phyloP scores from a whole-genome alignment of 148 eudicot species.

The Heliamphora exappendiculata region DNA sequence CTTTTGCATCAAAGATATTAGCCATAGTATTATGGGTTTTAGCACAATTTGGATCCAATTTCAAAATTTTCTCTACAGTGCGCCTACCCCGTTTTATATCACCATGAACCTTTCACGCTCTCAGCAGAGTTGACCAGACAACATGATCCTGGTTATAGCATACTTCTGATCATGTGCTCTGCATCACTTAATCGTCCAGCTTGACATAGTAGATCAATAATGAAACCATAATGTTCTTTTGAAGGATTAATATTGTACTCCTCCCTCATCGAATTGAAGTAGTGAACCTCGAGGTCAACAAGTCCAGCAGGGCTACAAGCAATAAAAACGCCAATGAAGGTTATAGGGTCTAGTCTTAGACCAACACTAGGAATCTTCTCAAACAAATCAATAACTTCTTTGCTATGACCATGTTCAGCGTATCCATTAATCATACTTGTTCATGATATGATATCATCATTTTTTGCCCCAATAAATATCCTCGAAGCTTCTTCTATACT shows the following conservation, averaged over 20 bases:
- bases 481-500: slow-evolving; percentile 57
- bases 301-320: slow-evolving; percentile 90
- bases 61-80: slow-evolving; percentile 56
- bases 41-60: slow-evolving; percentile 56
- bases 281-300: slow-evolving; percentile 54
- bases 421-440: slow-evolving; percentile 89
- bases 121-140: slow-evolving; percentile 74
- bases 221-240: slow-evolving; percentile 81
- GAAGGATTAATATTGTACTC: slow-evolving; percentile 49
- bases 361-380: slow-evolving; percentile 44
- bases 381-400: slow-evolving; percentile 61
- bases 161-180: slow-evolving; percentile 58
- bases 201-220: slow-evolving; percentile 77
- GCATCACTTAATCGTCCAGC: slow-evolving; percentile 73
- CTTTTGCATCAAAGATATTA: slow-evolving; percentile 55
- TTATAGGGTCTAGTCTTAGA: slow-evolving; percentile 70
- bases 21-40: slow-evolving; percentile 68
- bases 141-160: slow-evolving; percentile 70
- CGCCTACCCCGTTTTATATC: slow-evolving; percentile 55
- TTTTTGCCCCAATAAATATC: slow-evolving; percentile 24
- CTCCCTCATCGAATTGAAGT: slow-evolving; percentile 46
- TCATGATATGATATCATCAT: slow-evolving; percentile 65
- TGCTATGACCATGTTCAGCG: slow-evolving; percentile 75
- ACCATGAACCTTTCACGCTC: slow-evolving; percentile 62
- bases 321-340: slow-evolving; percentile 72